Base-by-base conservation (phyloP, 148 eudicot genomes). In the Rhododendron molle region DNA sequence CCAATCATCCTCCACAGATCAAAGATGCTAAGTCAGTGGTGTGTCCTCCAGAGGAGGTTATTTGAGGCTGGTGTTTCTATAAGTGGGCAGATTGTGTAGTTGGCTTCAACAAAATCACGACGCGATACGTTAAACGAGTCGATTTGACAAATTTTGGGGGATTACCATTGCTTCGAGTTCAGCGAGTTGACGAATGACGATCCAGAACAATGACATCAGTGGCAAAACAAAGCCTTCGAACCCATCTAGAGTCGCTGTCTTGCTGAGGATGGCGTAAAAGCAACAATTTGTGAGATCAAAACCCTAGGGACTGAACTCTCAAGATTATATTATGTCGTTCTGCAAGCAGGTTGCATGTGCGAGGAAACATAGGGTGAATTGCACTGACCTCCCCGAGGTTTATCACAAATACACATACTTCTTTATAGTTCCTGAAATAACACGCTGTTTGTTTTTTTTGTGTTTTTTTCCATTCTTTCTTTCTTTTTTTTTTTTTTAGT, bases 121-220 rank as follows among this genome's bases (percentile, higher is more conserved):
- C 38, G 7, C 76, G 38, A 71, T 30, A 4, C 15, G 74, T 28
- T 67, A 23, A 28, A 69, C 36, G 74, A 69, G 34, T 69, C 34
- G 16, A 69, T 69, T 69, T 26, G 21, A 14, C 13, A 2, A 26
- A n/a, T 58, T 58, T 58, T 58, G 65, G 65, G 65, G 62, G 65
- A 2, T 54, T 91, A 95, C 97, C 97, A 92, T 92, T 52, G 91
- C 90, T 94, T 93, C 91, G 44, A 92, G 86, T 62, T 91, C 91
- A 69, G 90, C 91, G 80, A 90, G 89, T 86, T 90, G 94, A 85
- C 86, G 91, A 86, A 91, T 69, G 84, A 87, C 89, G 87, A 80
- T 85, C 92, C 89, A 89, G 86, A 95, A 91, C 82, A 88, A 87
- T 89, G 94, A 93, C 92, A 94, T 94, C 88, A 90, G 91, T 85